Percentiles rank a stretch among this genome's conserved stretches.
Evolutionary conservation across 1,139 yeast species (phyloP).

Genomic region (Lodderomyces jiufengensis): DNA sequence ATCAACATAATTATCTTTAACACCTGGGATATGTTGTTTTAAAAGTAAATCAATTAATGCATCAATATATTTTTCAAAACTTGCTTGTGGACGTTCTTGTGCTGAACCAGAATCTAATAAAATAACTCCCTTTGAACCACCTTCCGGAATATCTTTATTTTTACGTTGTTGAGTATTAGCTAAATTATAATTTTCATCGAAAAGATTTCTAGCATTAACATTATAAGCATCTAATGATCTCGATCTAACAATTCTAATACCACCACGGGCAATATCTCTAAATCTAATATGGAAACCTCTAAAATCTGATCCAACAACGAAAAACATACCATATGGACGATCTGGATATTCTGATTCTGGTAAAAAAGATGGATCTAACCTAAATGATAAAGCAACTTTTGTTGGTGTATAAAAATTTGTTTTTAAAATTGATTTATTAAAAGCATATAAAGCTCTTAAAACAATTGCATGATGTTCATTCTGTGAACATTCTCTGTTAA

Average conservation of each 20-base stretch:
- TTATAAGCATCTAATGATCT: constrained; percentile 83
- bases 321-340: constrained; percentile 90
- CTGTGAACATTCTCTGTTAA: constrained; percentile 72
- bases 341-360: constrained; percentile 88
- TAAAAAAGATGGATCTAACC: constrained; percentile 82
- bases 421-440: constrained; percentile 84
- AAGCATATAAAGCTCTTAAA: constrained; percentile 74
- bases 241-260: constrained; percentile 91
- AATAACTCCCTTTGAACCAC: constrained; percentile 97
- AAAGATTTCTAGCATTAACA: constrained; percentile 80
- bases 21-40: constrained; percentile 68
- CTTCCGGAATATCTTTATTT: constrained; percentile 98
- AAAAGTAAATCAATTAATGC: constrained; percentile 83
- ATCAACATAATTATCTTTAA: constrained; percentile 84
- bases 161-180: constrained; percentile 96
- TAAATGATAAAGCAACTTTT: constrained; percentile 90
- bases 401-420: constrained; percentile 94
- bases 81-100: constrained; percentile 77
- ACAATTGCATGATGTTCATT: constrained; percentile 79
- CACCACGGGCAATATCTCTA: constrained; percentile 97
- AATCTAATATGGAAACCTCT: constrained; percentile 97
- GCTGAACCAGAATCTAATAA: constrained; percentile 77
- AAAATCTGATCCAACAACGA: constrained; percentile 93
- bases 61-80: constrained; percentile 91
- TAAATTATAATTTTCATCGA: constrained; percentile 94